Evolutionary conservation across 148 eudicot species (phyloP).

Genomic region (Talinum fruticosum): DNA sequence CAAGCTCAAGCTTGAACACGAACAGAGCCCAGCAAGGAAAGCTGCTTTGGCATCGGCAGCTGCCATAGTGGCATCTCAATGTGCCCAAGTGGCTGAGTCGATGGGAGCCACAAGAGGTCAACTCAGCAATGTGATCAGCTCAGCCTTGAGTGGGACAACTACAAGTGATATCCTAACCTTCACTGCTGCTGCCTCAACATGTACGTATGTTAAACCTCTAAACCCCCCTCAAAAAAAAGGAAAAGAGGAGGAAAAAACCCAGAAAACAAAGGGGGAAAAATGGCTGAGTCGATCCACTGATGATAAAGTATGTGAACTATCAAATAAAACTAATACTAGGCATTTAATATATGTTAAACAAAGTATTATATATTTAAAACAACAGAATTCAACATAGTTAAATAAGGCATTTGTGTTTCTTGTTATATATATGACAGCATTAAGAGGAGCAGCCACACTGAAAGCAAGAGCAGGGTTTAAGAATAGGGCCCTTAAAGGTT

Average conservation of each 20-base stretch:
- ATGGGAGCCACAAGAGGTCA: slow-evolving; percentile 80
- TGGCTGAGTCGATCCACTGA: not conserved
- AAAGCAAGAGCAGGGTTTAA: slow-evolving; percentile 68
- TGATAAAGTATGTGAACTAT: not conserved
- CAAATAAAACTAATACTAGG: not conserved
- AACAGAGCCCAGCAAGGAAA: slow-evolving; percentile 37
- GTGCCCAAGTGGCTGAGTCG: slow-evolving; percentile 75
- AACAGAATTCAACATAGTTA: not conserved
- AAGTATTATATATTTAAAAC: not conserved
- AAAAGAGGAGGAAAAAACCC: too few species aligned
- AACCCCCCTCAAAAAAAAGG: not conserved
- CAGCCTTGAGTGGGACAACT: slow-evolving; percentile 71
- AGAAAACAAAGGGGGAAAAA: too few species aligned
- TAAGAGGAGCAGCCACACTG: slow-evolving; percentile 82
- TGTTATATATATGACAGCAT: slow-evolving; percentile 38
- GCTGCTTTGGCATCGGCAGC: slow-evolving; percentile 81
- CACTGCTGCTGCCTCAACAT: slow-evolving; percentile 91
- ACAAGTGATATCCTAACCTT: slow-evolving; percentile 76
- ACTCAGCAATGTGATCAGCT: slow-evolving; percentile 52
- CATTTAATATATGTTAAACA: not conserved
- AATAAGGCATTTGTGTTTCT: not conserved
- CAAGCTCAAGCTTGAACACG: slow-evolving; percentile 9
- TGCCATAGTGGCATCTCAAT: slow-evolving; percentile 81
- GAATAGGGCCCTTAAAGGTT: slow-evolving; percentile 48
- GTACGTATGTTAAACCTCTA: slow-evolving; percentile 31